Evolutionary conservation across 1,139 yeast genomes (phyloP).

Genomic region (Tardiomyces depauwii): DNA sequence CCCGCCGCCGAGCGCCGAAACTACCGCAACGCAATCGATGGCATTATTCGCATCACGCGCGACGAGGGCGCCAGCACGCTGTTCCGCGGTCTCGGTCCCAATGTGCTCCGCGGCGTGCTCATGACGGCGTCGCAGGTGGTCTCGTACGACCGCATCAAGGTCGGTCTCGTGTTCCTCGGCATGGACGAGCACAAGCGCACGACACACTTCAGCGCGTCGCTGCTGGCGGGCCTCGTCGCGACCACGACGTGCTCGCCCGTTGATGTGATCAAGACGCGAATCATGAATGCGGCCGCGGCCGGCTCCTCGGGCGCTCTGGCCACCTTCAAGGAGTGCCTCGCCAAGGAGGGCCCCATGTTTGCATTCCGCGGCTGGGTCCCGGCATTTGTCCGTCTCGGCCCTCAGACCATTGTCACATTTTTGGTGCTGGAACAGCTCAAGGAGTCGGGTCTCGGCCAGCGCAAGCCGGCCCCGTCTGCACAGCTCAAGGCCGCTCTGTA

Average conservation of each 20-base stretch:
- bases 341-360: conserved; percentile 61
- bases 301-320: conserved; percentile 35
- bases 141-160: conserved; percentile 71
- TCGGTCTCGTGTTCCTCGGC: conserved; percentile 40
- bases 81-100: conserved; percentile 69
- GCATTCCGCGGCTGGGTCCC: conserved; percentile 91
- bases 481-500: not conserved
- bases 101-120: conserved; percentile 66
- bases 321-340: conserved; percentile 46
- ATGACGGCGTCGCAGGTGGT: conserved; percentile 93
- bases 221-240: conserved; percentile 75
- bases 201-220: conserved; percentile 69
- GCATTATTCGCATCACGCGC: conserved; percentile 45
- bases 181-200: conserved; percentile 52
- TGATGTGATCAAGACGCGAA: conserved; percentile 80
- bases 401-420: conserved; percentile 81
- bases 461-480: not conserved
- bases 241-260: conserved; percentile 90
- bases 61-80: conserved; percentile 54
- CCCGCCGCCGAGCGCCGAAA: conserved; percentile 58
- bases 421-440: conserved; percentile 70
- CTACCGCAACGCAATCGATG: conserved; percentile 72
- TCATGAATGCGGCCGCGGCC: conserved; percentile 50
- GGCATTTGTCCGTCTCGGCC: conserved; percentile 76
- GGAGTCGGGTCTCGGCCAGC: conserved; percentile 26